Percentiles rank a stretch among this genome's conserved stretches.
phyloP scores from a whole-genome alignment of 257 asterid genomes.

The Buddleja alternifolia region DNA sequence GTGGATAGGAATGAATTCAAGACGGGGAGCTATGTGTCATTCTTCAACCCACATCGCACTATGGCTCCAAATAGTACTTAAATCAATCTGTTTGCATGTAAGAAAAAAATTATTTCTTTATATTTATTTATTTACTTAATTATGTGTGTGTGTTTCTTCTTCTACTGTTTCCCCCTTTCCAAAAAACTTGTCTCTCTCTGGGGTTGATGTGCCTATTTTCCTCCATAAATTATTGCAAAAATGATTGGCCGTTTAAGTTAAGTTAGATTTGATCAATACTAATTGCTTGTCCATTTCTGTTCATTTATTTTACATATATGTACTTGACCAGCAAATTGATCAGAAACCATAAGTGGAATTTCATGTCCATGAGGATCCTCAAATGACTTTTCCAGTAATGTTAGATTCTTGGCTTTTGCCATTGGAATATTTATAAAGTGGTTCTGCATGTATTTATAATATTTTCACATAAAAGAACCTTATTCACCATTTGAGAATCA shows the following conservation, averaged over 20 bases:
- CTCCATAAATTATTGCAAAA: no score
- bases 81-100: neutral
- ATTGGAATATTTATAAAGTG: constrained; percentile 32
- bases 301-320: neutral
- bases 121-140: neutral
- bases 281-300: no score
- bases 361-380: no score
- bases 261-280: no score
- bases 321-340: constrained; percentile 30
- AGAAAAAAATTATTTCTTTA: neutral
- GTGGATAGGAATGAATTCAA: constrained; percentile 44
- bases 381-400: no score
- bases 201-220: no score
- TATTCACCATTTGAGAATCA: constrained; percentile 32
- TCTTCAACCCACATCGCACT: neutral
- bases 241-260: no score
- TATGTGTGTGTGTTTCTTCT: no score
- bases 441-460: constrained; percentile 3
- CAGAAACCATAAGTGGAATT: no score
- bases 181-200: no score
- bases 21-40: constrained; percentile 28
- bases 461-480: constrained; percentile 27
- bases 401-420: constrained; percentile 35
- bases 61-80: neutral
- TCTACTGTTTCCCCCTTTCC: no score